Evolutionary conservation across 139 green algal genomes (phyloP).

Genomic region (Chlorella ohadii): DNA sequence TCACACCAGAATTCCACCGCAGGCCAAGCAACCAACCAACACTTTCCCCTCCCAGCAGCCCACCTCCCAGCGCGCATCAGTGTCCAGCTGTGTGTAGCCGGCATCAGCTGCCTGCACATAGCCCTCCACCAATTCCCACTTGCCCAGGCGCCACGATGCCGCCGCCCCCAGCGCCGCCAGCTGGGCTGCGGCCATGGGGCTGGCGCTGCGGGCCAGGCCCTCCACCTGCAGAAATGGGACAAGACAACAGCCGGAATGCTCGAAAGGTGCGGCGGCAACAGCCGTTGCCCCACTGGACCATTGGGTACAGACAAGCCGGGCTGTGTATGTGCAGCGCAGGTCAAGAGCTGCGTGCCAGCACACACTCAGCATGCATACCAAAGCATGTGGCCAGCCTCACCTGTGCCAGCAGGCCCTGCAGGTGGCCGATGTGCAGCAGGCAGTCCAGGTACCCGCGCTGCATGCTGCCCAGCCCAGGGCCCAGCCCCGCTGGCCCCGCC

Average conservation of each 20-base stretch:
- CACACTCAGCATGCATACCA: no score
- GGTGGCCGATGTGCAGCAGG: conserved; percentile 83
- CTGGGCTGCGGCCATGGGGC: conserved; percentile 23
- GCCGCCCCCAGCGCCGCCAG: conserved; percentile 77
- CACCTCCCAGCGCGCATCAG: conserved; percentile 71
- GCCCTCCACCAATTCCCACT: conserved; percentile 79
- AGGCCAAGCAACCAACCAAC: neutral
- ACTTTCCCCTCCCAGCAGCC: neutral
- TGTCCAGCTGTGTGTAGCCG: conserved; percentile 29
- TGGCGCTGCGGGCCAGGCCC: conserved; percentile 38
- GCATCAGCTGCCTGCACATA: conserved; percentile 54
- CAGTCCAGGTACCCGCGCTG: conserved; percentile 72
- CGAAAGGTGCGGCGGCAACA: no score
- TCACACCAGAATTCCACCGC: no score
- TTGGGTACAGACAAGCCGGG: no score
- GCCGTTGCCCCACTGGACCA: no score
- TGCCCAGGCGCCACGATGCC: conserved; percentile 89
- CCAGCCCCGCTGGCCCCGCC: neutral
- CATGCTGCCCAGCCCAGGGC: conserved; percentile 32
- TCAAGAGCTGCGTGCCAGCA: no score
- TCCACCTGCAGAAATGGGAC: conserved; percentile 50
- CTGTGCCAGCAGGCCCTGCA: conserved; percentile 79
- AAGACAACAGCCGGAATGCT: no score
- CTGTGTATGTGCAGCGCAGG: no score
- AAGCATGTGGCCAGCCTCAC: neutral